Evolutionary conservation across 2,329 filamentous ascomycete genomes (phyloP).

Genomic region (Fusarium marasasianum): DNA sequence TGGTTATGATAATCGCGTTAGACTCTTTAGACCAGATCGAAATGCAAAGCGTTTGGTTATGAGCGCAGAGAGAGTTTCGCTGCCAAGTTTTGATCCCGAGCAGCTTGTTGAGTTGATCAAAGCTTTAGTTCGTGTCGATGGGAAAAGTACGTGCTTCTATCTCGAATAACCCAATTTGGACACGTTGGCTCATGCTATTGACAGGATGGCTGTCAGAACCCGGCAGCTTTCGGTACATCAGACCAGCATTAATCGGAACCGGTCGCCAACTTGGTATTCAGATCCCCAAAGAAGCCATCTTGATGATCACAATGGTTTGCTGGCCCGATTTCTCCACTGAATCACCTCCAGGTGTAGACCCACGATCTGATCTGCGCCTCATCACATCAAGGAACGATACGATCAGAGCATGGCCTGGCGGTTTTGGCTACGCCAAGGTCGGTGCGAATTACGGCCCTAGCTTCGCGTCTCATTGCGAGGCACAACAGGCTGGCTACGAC

Average conservation of each 20-base stretch:
- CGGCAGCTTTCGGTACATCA: neutral
- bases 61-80: neutral
- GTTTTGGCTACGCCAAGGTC: neutral
- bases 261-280: neutral
- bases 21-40: neutral
- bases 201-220: neutral
- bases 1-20: neutral
- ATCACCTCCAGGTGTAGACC: accelerated
- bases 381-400: neutral
- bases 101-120: neutral
- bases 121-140: neutral
- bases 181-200: too few relatives aligned
- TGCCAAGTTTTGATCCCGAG: neutral
- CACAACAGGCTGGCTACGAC: neutral
- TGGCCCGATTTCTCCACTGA: neutral
- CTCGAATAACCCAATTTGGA: too few relatives aligned
- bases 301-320: neutral
- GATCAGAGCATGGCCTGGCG: neutral
- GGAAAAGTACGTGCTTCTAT: neutral
- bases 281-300: neutral
- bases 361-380: neutral
- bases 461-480: neutral
- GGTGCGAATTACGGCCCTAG: neutral
- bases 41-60: neutral
- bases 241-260: neutral